Evolutionary conservation across 768 basidiomycete genomes (phyloP).

Genomic region (Kondoa subrosea): DNA sequence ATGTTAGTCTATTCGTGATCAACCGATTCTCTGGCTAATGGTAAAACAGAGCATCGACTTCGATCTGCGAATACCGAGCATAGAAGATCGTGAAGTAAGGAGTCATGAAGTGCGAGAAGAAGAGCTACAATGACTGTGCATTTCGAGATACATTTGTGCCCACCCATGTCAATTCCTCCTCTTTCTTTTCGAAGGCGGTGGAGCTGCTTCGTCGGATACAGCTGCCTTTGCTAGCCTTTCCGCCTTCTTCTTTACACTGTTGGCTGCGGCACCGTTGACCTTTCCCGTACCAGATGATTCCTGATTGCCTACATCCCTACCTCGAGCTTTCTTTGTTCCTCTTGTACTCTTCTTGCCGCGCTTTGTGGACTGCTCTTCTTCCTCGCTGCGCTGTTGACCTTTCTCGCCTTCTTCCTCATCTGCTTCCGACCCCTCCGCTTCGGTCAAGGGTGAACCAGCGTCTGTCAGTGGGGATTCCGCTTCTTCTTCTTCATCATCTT

Average conservation of each 20-base stretch:
- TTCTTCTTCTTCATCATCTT: background rate
- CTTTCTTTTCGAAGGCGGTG: background rate
- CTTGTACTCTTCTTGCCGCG: background rate
- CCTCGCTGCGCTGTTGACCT: background rate
- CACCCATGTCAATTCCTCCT: background rate
- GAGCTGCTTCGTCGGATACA: background rate
- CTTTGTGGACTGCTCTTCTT: background rate
- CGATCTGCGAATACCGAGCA: background rate
- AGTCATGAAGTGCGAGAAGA: background rate
- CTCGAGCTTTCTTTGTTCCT: background rate
- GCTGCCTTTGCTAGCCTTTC: background rate
- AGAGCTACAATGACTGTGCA: background rate
- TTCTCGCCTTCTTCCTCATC: background rate
- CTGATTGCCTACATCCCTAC: no score
- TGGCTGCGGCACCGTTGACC: background rate
- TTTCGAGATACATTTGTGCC: background rate
- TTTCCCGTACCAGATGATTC: no score
- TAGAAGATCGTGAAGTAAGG: background rate
- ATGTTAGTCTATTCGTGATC: no score
- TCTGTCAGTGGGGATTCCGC: background rate
- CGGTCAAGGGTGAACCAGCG: conserved; percentile 5
- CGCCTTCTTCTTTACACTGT: background rate
- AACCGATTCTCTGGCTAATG: no score
- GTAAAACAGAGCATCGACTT: background rate
- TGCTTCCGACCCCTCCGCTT: background rate